Conservation (phyloP, 306 rosid species). For the Corylus heterophylla region DNA sequence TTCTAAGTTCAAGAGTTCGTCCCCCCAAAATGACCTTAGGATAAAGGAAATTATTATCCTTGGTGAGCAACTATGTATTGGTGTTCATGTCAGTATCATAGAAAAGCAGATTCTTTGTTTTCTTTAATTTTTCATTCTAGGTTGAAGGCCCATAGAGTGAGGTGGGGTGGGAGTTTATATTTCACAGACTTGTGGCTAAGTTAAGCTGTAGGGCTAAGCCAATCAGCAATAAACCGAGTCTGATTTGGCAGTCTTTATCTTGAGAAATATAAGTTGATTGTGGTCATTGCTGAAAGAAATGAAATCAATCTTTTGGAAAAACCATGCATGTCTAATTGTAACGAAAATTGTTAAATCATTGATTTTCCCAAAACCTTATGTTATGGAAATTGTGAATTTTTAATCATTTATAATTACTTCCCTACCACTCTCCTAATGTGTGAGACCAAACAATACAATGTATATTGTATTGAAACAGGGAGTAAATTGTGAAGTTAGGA, state of each 20-base stretch:
- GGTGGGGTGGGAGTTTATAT: neutral
- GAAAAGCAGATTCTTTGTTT: neutral
- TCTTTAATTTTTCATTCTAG: neutral
- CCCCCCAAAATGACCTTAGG: too few relatives aligned
- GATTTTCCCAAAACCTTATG: too few relatives aligned
- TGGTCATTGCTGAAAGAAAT: neutral
- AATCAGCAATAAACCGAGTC: neutral
- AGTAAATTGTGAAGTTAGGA: too few relatives aligned
- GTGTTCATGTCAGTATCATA: neutral
- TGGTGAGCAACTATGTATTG: neutral
- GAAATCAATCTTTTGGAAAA: neutral
- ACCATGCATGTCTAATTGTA: neutral
- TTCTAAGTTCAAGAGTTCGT: neutral
- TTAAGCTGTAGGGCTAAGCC: neutral
- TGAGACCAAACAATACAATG: too few relatives aligned
- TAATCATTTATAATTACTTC: too few relatives aligned
- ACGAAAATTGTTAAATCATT: too few relatives aligned
- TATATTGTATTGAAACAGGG: too few relatives aligned
- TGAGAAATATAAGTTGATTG: neutral
- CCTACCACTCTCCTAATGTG: too few relatives aligned
- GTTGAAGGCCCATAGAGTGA: too few relatives aligned
- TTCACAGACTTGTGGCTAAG: neutral
- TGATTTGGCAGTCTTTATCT: neutral
- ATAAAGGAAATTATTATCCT: too few relatives aligned
- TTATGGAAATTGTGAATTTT: too few relatives aligned